Conservation (phyloP, 306 rosid species). For the Cicer cuneatum region DNA sequence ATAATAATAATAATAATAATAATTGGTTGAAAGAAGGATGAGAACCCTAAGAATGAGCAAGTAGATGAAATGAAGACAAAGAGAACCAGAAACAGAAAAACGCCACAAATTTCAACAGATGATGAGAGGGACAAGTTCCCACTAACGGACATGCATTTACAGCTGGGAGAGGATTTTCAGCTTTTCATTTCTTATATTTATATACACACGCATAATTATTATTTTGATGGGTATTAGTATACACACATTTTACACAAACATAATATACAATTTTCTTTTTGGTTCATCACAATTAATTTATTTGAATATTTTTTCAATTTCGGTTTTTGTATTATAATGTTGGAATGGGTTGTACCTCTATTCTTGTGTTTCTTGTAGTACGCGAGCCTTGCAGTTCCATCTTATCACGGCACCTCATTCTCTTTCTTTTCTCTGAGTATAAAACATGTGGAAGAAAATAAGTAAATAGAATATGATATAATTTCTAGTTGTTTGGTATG, state of each 20-base stretch:
- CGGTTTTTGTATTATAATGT: not conserved
- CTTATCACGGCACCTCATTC: slow-evolving; percentile 61
- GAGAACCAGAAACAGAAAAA: slow-evolving; percentile 53
- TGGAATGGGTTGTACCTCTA: slow-evolving; percentile 20
- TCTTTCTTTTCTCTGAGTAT: slow-evolving; percentile 5
- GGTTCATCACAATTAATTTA: no score
- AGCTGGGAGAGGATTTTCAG: slow-evolving; percentile 55
- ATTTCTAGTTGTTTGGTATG: no score
- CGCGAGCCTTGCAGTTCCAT: slow-evolving; percentile 55
- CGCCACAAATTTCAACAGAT: slow-evolving; percentile 47
- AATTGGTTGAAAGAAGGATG: slow-evolving; percentile 39
- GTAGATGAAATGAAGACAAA: slow-evolving; percentile 51
- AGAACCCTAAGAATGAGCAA: slow-evolving; percentile 37
- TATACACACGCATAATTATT: not conserved
- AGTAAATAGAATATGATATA: no score
- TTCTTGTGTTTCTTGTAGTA: slow-evolving; percentile 55
- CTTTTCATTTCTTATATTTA: slow-evolving; percentile 17
- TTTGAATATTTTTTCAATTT: no score
- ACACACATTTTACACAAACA: no score
- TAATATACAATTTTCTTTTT: no score
- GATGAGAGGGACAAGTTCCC: slow-evolving; percentile 44
- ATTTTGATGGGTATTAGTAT: not conserved
- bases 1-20: slow-evolving; percentile 27
- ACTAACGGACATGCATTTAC: slow-evolving; percentile 55
- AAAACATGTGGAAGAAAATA: no score